A percentile compares a stretch with the other conserved stretches of the same genome.
Evolutionary conservation across 2,329 filamentous ascomycete genomes (phyloP).

Genomic region (Penicillium sp.): DNA sequence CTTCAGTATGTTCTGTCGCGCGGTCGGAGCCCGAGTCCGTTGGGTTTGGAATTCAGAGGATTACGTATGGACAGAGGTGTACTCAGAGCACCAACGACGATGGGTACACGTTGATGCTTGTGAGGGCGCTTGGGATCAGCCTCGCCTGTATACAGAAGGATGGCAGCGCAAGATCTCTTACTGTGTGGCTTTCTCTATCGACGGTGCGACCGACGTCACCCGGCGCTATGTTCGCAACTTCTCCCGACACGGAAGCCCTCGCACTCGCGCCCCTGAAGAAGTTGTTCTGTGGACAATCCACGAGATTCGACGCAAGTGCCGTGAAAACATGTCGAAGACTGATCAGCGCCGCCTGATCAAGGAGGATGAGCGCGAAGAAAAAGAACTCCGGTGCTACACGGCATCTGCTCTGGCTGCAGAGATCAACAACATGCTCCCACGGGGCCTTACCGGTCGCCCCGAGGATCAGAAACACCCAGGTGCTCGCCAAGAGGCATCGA

Average conservation of each 20-base stretch:
- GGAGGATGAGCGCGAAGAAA: constrained; percentile 51
- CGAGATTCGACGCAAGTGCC: constrained; percentile 82
- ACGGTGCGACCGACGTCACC: constrained; percentile 71
- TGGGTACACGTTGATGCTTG: constrained; percentile 98
- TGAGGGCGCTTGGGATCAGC: constrained; percentile 94
- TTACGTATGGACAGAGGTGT: constrained; percentile 96
- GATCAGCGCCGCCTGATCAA: constrained; percentile 58
- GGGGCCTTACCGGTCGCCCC: constrained; percentile 25
- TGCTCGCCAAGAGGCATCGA: constrained; percentile 35
- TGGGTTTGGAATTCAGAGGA: constrained; percentile 99
- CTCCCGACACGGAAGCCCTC: constrained; percentile 62
- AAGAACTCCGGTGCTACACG: constrained; percentile 47
- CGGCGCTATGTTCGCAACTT: constrained; percentile 60
- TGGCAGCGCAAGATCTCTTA: constrained; percentile 98
- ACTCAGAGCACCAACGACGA: constrained; percentile 85
- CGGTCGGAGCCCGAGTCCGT: constrained; percentile 82
- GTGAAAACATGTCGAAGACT: constrained; percentile 75
- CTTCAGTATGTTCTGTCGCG: constrained; percentile 96
- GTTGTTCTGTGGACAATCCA: constrained; percentile 88
- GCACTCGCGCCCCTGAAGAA: constrained; percentile 79
- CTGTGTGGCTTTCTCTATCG: constrained; percentile 92
- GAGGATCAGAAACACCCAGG: constrained; percentile 46
- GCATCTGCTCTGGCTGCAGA: constrained; percentile 47
- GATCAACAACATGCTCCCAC: constrained; percentile 45
- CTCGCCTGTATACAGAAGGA: constrained; percentile 85